phyloP scores from a whole-genome alignment of 192 early-diverging fungal species.

The Podila verticillata region DNA sequence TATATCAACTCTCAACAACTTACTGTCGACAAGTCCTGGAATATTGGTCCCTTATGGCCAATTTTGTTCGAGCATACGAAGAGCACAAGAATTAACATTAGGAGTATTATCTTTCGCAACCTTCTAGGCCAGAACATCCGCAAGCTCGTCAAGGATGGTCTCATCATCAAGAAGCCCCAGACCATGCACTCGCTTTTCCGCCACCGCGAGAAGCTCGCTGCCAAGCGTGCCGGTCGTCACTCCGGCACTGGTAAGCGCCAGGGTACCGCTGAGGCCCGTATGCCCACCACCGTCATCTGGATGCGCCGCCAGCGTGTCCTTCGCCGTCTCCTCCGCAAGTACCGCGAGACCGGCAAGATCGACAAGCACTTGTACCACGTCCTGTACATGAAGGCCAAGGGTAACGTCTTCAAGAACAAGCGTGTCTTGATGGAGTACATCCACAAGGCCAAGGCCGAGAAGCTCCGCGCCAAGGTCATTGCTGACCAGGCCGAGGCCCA shows the following conservation, averaged over 20 bases:
- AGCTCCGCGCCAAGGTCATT: conserved; percentile 87
- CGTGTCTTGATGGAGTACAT: conserved; percentile 99
- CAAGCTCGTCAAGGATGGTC: conserved; percentile 97
- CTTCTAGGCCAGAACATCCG: conserved; percentile 89
- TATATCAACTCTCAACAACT: no score
- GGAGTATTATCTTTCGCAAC: background rate
- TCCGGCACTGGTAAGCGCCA: conserved; percentile 91
- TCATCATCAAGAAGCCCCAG: conserved; percentile 95
- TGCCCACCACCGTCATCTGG: conserved; percentile 95
- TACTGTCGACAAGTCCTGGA: no score
- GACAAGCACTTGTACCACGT: conserved; percentile 97
- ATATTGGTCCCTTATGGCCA: no score
- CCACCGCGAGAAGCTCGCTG: conserved; percentile 87
- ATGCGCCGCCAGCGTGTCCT: conserved; percentile 98
- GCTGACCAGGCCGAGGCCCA: conserved; percentile 97
- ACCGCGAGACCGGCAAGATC: conserved; percentile 97
- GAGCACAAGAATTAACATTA: background rate
- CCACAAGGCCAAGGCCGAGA: conserved; percentile 98
- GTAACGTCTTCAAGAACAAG: conserved; percentile 99
- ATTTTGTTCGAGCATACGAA: background rate
- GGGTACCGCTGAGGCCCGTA: conserved; percentile 98
- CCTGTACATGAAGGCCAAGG: conserved; percentile 97
- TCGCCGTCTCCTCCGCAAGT: conserved; percentile 92
- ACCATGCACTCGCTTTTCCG: conserved; percentile 92
- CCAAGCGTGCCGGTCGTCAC: conserved; percentile 98